These are phyloP conservation scores for Taphrina communis DNA, from an alignment of 1,139 yeast species.

Conservation along the genomic window DNA sequence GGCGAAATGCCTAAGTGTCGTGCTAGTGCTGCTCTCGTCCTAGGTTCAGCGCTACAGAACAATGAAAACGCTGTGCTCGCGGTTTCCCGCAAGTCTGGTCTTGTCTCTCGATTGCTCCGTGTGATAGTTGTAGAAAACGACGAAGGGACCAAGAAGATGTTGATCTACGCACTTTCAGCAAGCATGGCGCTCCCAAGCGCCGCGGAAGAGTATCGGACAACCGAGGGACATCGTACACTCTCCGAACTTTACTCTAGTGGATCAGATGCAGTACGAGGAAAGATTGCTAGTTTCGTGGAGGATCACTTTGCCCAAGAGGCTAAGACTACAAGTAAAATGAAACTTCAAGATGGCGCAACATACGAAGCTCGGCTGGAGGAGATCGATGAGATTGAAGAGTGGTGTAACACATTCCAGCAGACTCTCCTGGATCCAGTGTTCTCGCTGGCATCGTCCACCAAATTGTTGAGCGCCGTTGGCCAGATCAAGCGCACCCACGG, in stretches of 20 bases:
- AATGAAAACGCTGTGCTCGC: constrained; percentile 67
- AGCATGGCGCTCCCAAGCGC: constrained; percentile 48
- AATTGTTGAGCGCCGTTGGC: constrained; percentile 48
- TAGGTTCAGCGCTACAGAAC: constrained; percentile 62
- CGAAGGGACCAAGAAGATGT: constrained; percentile 46
- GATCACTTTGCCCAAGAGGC: constrained; percentile 45
- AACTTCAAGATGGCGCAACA: constrained; percentile 12
- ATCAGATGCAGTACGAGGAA: constrained; percentile 44
- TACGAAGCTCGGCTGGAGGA: constrained; percentile 2
- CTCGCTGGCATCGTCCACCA: constrained; percentile 41
- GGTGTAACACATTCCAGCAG: constrained; percentile 31
- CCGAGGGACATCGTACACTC: constrained; percentile 43
- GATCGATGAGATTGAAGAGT: constrained; percentile 18
- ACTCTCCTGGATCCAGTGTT: constrained; percentile 23
- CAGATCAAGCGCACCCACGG: constrained; percentile 47
- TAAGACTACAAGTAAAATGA: not conserved
- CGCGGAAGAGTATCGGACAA: constrained; percentile 38
- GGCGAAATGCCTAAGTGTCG: constrained; percentile 44
- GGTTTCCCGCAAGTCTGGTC: constrained; percentile 40
- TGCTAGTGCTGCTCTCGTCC: constrained; percentile 51
- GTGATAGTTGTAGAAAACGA: constrained; percentile 44
- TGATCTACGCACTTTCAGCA: constrained; percentile 50
- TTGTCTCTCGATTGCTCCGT: constrained; percentile 44
- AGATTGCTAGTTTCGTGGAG: constrained; percentile 46
- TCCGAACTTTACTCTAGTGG: constrained; percentile 29